Conservation (phyloP, 306 rosid genomes). For the Quercus engelmannii region DNA sequence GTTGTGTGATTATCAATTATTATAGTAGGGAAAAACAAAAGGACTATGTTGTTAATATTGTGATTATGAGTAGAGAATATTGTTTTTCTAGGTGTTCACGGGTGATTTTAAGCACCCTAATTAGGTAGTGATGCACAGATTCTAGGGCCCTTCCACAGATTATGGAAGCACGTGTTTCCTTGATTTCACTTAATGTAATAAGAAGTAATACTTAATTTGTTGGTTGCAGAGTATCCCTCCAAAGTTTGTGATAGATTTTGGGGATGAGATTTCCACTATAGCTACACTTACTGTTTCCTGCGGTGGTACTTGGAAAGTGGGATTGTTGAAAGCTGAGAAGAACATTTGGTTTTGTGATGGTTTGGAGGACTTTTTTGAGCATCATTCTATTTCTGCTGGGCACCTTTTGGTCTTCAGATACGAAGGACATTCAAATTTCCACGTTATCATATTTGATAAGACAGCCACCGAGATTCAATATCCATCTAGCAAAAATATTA, state of each 20-base stretch:
- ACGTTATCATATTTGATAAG: background rate
- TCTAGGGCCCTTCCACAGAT: no score
- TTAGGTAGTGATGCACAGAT: no score
- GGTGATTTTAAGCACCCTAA: no score
- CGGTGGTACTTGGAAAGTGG: conserved; percentile 12
- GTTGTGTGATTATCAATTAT: no score
- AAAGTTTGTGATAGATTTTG: background rate
- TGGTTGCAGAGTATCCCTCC: conserved; percentile 11
- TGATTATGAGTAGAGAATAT: no score
- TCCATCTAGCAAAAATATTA: background rate
- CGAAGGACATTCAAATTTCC: no score
- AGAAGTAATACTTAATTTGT: background rate
- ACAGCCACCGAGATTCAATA: conserved; percentile 17
- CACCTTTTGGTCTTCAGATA: background rate
- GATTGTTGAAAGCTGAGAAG: background rate
- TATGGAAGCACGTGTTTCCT: no score
- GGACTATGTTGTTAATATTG: no score
- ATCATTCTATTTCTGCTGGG: conserved; percentile 1
- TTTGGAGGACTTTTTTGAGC: conserved; percentile 11
- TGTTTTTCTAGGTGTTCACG: no score
- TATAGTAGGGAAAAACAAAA: no score
- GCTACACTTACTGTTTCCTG: conserved; percentile 5
- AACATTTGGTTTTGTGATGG: conserved; percentile 5
- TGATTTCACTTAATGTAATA: no score
- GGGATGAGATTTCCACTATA: conserved; percentile 7